These are phyloP conservation scores for Candolleomyces aberdarensis DNA, from an alignment of 768 basidiomycete genomes.

Conservation along the genomic window DNA sequence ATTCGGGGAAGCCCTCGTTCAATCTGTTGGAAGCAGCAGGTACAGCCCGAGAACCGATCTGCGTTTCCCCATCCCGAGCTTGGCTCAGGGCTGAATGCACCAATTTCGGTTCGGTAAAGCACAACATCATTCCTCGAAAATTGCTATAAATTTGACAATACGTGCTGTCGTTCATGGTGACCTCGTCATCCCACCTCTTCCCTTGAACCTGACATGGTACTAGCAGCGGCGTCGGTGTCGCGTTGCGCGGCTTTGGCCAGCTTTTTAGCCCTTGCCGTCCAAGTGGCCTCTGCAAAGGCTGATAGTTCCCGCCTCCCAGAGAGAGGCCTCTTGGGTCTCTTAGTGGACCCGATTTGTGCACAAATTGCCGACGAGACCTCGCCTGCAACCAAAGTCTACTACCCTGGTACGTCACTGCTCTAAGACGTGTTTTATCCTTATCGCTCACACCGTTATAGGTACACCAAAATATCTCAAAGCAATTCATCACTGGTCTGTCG, in stretches of 20 bases:
- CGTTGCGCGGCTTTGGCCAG: neutral
- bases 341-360: slow-evolving; percentile 27
- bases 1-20: no score
- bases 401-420: neutral
- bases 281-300: neutral
- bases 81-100: no score
- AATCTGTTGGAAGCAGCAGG: no score
- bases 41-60: no score
- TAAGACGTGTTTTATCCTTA: neutral
- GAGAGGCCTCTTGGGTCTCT: neutral
- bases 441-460: neutral
- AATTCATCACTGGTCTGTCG: slow-evolving; percentile 49
- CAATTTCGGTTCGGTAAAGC: no score
- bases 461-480: slow-evolving; percentile 34
- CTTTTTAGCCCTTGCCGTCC: neutral
- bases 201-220: neutral
- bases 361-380: slow-evolving; percentile 38
- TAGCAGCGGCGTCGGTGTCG: neutral
- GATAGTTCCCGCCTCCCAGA: neutral
- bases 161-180: no score
- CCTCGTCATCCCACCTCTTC: no score
- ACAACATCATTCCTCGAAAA: no score
- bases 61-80: no score
- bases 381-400: slow-evolving; percentile 28
- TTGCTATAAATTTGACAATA: no score